Base-by-base conservation (phyloP, 495 filamentous ascomycete genomes). In the Penicillium cataractarum region DNA sequence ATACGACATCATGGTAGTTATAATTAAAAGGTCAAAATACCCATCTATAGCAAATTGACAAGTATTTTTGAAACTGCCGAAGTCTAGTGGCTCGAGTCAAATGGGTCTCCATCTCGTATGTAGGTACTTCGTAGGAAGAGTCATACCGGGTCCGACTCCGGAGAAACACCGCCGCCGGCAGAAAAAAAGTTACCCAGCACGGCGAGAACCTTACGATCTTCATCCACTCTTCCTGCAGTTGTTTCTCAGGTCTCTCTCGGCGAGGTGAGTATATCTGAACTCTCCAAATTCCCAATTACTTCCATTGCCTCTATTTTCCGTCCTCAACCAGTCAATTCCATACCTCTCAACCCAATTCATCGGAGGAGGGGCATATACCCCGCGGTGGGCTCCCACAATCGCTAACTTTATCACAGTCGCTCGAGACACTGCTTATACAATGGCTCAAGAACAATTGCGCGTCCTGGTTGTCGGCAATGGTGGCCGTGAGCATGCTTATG, bases 381-480 rank as follows among this genome's bases (percentile, higher is more conserved):
- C 71, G 69, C 71, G 68, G 61, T 63, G 50, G 60, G 31, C 56
- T 64, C 42, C 58, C 64, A 70, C 62, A 65, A 29, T 63, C 55
- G 60, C 65, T 70, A 65, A 71, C 56, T 61, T 42, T 42, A 42
- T 39, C 42, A 57, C 33, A 70, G 74, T 75, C 65, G 62, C 71
- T 74, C 69, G 72, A 75, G 73, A 74, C 67, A 57, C 65, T 66
- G 64, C 69, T 60, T 37, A 57, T 60, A 77, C 59, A 58, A 81
- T 81, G 79, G 70, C 74, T 57, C 74, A 75, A 69, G 79, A 82
- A 71, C 74, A 74, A 68, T 73, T 83, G 66, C 78, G 79, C 60
- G 84, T 97, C 59, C 88, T 99, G 64, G 85, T 99, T 49, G 84
- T 99, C 61, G 95, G 95, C 71, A 94, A 90, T 75, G 95, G 95